Evolutionary conservation across 306 rosid genomes (phyloP).

Genomic region (Pyrus pyrifolia): DNA sequence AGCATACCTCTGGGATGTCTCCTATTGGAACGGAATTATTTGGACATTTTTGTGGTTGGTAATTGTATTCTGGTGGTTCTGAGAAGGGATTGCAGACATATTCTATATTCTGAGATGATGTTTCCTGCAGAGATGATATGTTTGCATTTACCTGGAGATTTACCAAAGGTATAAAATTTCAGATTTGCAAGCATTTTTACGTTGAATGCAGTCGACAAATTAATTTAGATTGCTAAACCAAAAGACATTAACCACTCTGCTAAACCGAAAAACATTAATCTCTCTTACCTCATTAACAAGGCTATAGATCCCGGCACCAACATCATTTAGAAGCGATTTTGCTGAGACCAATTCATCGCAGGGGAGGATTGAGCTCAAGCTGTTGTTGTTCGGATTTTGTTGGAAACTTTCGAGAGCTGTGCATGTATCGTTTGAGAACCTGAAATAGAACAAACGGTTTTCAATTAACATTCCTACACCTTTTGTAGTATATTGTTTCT

Average conservation of each 20-base stretch:
- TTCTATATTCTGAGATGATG: constrained; percentile 21
- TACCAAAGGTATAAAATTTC: background rate
- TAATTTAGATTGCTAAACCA: background rate
- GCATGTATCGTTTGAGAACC: constrained; percentile 61
- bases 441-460: constrained; percentile 13
- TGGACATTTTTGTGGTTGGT: constrained; percentile 51
- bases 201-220: background rate
- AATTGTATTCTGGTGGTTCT: constrained; percentile 48
- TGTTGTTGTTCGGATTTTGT: constrained; percentile 51
- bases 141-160: constrained; percentile 47
- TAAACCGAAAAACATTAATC: background rate
- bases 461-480: background rate
- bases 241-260: background rate
- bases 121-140: constrained; percentile 25
- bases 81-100: constrained; percentile 69
- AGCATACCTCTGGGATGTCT: constrained; percentile 55
- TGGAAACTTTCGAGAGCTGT: constrained; percentile 49
- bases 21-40: constrained; percentile 40
- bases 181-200: background rate
- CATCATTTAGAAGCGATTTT: constrained; percentile 30
- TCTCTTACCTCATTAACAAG: constrained; percentile 46
- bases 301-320: constrained; percentile 39
- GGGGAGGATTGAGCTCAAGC: constrained; percentile 57
- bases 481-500: background rate
- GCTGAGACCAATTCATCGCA: constrained; percentile 54